Conservation (phyloP, 306 rosid genomes). For the Citrullus mucosospermus region DNA sequence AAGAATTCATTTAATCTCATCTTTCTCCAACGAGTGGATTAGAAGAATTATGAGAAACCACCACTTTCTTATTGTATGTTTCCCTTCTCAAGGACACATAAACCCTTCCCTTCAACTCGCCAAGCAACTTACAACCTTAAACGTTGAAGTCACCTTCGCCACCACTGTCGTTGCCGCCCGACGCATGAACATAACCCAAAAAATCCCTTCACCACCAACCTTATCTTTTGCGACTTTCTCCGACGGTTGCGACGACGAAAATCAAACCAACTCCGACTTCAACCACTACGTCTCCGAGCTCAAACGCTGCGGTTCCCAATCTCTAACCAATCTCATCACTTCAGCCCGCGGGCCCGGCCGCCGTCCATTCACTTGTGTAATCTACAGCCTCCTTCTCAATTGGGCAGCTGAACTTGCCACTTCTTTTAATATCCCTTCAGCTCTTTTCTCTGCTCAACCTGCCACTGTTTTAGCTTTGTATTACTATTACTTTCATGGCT, state of each 20-base stretch:
- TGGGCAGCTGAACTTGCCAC: conserved; percentile 28
- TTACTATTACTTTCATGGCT: conserved; percentile 25
- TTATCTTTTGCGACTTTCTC: conserved; percentile 21
- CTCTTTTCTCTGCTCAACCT: conserved; percentile 25
- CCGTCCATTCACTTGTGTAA: conserved; percentile 19
- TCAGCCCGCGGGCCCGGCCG: neutral
- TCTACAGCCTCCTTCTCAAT: conserved; percentile 15
- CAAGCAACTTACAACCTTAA: neutral
- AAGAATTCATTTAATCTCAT: neutral
- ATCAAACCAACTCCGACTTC: conserved; percentile 3
- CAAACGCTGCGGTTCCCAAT: conserved; percentile 12
- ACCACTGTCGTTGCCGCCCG: neutral
- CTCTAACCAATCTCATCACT: conserved; percentile 2
- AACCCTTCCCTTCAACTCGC: conserved; percentile 5
- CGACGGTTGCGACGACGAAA: conserved; percentile 40
- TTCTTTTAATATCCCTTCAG: conserved; percentile 14
- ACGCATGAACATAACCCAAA: neutral
- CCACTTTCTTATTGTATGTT: neutral
- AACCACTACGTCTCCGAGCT: conserved; percentile 13
- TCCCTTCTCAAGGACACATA: neutral
- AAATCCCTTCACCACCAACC: neutral
- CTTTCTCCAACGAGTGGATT: neutral
- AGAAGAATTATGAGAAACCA: neutral
- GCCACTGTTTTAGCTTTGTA: conserved; percentile 26
- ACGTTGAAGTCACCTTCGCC: neutral